phyloP scores from a whole-genome alignment of 495 filamentous ascomycete genomes.

The Talaromyces stipitatus region DNA sequence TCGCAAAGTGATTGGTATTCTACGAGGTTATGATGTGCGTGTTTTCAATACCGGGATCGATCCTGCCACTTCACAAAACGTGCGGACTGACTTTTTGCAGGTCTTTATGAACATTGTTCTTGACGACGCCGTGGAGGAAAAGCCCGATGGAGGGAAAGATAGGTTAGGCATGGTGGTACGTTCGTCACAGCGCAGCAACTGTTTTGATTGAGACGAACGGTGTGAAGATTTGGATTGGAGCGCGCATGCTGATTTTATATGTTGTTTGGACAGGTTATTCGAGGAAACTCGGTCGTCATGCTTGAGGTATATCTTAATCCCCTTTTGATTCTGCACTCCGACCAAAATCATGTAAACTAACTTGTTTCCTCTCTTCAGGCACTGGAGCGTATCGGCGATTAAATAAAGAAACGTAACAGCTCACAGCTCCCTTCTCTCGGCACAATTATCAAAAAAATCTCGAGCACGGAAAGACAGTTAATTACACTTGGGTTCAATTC shows the following conservation, averaged over 20 bases:
- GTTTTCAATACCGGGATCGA: background rate
- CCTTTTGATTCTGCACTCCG: background rate
- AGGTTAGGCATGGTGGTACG: conserved; percentile 88
- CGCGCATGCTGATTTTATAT: background rate
- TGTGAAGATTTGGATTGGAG: background rate
- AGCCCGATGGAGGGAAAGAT: conserved; percentile 83
- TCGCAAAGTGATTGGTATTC: conserved; percentile 90
- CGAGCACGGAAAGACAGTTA: background rate
- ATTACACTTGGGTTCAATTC: background rate
- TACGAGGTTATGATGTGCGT: conserved; percentile 91
- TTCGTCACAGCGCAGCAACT: background rate
- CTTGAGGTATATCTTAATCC: conserved; percentile 58
- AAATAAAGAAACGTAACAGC: conserved; percentile 14
- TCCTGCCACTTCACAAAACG: background rate
- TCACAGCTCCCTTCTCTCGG: background rate
- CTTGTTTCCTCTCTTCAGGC: conserved; percentile 29
- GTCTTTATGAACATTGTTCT: conserved; percentile 98
- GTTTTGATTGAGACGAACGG: background rate
- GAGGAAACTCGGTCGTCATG: conserved; percentile 95
- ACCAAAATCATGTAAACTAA: background rate
- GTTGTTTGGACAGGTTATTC: conserved; percentile 51
- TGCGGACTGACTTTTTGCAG: conserved; percentile 35
- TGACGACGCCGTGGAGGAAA: conserved; percentile 96
- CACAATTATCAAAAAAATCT: background rate
- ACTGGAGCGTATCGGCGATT: conserved; percentile 52